Conservation (phyloP, 2,329 filamentous ascomycete genomes). For the Grosmannia penicillata region DNA sequence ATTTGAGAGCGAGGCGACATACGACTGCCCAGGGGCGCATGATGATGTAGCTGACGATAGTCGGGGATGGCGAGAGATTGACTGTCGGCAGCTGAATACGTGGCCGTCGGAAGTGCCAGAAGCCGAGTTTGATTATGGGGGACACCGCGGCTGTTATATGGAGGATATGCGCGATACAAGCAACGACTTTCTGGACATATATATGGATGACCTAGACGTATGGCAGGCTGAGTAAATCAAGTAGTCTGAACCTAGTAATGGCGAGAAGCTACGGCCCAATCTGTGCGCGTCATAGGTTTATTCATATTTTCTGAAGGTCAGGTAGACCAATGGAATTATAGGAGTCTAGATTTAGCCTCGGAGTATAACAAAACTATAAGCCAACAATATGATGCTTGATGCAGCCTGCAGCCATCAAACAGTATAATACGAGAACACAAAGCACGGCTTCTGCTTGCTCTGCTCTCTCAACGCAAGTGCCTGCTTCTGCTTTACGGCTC, state of each 20-base stretch:
- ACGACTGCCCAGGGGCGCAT: neutral
- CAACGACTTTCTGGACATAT: constrained; percentile 1
- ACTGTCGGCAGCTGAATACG: constrained; percentile 4
- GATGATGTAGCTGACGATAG: neutral
- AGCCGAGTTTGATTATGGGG: no score
- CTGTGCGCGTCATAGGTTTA: neutral
- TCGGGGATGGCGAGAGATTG: constrained; percentile 3
- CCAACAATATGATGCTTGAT: constrained; percentile 4
- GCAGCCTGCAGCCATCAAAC: constrained; percentile 10
- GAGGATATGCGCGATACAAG: neutral
- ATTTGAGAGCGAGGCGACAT: neutral
- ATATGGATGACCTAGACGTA: constrained; percentile 1
- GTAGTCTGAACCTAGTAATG: neutral
- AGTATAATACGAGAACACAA: no score
- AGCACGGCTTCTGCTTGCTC: no score
- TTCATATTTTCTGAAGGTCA: neutral
- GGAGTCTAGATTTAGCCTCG: neutral
- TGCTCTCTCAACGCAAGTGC: no score
- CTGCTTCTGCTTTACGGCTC: no score
- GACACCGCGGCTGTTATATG: no score
- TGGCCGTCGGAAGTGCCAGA: neutral
- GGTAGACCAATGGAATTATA: neutral
- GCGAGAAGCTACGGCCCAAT: neutral
- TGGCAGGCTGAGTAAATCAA: neutral
- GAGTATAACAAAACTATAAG: neutral